A percentile compares a stretch with the other conserved stretches of the same genome.
phyloP scores from a whole-genome alignment of 2,329 filamentous ascomycete species.

The Microthyrium microscopicum region DNA sequence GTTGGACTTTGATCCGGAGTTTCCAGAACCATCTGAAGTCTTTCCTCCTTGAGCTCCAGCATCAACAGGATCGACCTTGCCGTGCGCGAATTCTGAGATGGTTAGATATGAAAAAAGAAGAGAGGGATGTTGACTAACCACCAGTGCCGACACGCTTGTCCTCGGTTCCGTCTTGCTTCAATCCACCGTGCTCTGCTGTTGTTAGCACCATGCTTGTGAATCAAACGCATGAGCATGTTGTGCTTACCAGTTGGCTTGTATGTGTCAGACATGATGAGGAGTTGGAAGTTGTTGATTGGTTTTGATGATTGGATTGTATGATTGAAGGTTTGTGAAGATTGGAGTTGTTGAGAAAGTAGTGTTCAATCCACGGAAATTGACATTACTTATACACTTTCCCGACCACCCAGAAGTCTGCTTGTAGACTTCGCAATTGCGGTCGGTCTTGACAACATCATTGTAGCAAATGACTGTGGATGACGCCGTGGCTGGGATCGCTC shows the following conservation, averaged over 20 bases:
- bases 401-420: too few species aligned
- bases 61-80: conserved; percentile 25
- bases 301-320: conserved; percentile 7
- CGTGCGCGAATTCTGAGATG: conserved; percentile 25
- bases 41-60: conserved; percentile 24
- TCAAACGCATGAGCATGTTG: too few species aligned
- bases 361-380: too few species aligned
- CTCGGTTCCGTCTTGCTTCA: conserved; percentile 25
- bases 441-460: too few species aligned
- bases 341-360: too few species aligned
- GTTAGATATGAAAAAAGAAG: neutral
- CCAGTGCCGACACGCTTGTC: conserved; percentile 26
- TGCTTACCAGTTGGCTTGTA: conserved; percentile 19
- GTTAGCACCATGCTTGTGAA: neutral
- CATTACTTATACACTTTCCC: too few species aligned
- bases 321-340: conserved; percentile 4
- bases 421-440: too few species aligned
- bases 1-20: too few species aligned
- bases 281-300: conserved; percentile 3
- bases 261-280: conserved; percentile 17
- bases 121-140: conserved; percentile 7
- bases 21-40: conserved; percentile 10
- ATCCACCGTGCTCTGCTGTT: conserved; percentile 24
- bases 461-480: too few species aligned
- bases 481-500: too few species aligned